Conservation (phyloP, 257 asterid genomes). For the Ilex aquifolium region DNA sequence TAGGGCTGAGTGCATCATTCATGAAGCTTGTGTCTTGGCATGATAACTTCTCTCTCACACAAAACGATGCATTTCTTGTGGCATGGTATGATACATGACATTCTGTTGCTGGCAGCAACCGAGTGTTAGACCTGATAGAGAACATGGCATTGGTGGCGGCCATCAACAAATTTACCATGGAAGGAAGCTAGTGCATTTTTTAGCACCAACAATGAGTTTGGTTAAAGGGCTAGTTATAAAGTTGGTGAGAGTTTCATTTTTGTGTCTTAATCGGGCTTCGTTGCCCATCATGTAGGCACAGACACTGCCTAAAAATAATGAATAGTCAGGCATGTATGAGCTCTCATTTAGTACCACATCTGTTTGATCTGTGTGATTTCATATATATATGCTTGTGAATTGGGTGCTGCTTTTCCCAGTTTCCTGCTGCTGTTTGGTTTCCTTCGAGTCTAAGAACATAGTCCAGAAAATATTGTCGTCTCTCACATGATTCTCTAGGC, state of each 20-base stretch:
- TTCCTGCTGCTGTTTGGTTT: too few species aligned
- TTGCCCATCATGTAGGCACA: too few species aligned
- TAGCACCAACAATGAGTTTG: conserved; percentile 15
- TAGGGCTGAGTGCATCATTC: conserved; percentile 78
- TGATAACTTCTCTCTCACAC: conserved; percentile 33
- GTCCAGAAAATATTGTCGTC: too few species aligned
- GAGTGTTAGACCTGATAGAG: conserved; percentile 93
- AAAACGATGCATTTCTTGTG: neutral
- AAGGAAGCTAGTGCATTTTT: conserved; percentile 12
- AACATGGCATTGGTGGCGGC: conserved; percentile 93
- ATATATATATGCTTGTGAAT: too few species aligned
- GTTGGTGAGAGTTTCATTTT: conserved; percentile 2
- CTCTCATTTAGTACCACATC: too few species aligned
- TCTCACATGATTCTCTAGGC: too few species aligned
- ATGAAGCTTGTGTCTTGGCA: conserved; percentile 97
- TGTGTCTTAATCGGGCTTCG: neutral
- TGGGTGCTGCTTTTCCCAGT: too few species aligned
- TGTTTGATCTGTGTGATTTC: too few species aligned
- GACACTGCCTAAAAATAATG: too few species aligned
- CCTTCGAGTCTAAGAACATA: too few species aligned
- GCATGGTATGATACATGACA: neutral
- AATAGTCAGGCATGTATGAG: too few species aligned
- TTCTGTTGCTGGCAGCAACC: conserved; percentile 39
- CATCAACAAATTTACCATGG: conserved; percentile 25
- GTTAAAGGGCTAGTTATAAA: conserved; percentile 12